Evolutionary conservation across 164 flowering plant species (phyloP), one percentile per base, ranked within the genome.

Genomic region (Cinnamomum micranthum): DNA sequence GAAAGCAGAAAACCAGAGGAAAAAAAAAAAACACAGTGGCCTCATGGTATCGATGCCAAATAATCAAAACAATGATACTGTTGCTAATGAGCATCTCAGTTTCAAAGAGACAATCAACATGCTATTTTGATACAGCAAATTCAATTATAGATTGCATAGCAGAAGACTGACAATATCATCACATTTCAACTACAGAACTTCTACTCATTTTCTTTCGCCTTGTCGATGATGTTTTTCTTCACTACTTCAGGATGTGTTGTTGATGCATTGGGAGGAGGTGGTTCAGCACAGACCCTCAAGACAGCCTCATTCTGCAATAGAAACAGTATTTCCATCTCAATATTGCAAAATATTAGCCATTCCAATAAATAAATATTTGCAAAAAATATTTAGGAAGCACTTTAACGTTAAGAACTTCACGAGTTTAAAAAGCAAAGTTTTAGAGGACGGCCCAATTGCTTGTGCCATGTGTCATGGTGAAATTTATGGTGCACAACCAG

Each of bases 241-340:
- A 70, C 51, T 20, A 27, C 71, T 62, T 50, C 69, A 50, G 71
- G 66, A 59, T 35, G 72, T 41, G 74, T 70, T 14, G 68, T 58
- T 51, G 76, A 69, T 68, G 76, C 28, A 65, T 78, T 78, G 70
- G 81, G 71, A 68, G 84, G 77, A 65, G 83, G 75, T 75, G 76
- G 74, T 78, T 76, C 84, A 60, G 81, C 79, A 73, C 84, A 84
- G 19, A 84, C 82, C 79, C 71, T 84, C 77, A 81, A 67, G 62
- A 84, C 84, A 22, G 86, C 84, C 68, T 80, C 86, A 67, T 84
- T 81, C 84, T 84, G 82, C 72, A 65, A 72, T 31, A 20, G 25
- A 69, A 3, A 20, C 25, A 70, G 31, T 6, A 70, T 25, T 70
- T 70, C 33, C 72, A 51, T 12, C 25, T 69, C 69, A 31, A 33